These are phyloP conservation scores for Ustilago cynodontis DNA, from an alignment of 1,284 basidiomycete species.

Conservation along the genomic window DNA sequence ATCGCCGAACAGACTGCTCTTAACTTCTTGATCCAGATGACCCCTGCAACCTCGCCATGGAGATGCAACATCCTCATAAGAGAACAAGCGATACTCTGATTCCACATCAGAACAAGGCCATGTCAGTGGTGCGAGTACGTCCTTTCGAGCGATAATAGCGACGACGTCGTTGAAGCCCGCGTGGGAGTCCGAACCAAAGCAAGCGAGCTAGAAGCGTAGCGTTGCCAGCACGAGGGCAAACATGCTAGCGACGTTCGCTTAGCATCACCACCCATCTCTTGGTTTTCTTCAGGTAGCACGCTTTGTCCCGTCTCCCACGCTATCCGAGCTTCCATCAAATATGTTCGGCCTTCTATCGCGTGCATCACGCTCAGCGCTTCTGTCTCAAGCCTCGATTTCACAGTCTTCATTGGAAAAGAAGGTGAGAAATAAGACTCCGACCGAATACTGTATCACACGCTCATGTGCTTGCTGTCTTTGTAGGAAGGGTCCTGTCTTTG, in stretches of 20 bases:
- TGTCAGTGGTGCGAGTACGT: background rate
- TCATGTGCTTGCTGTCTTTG: background rate
- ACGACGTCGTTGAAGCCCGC: background rate
- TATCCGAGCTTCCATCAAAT: conserved; percentile 9
- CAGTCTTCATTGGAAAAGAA: background rate
- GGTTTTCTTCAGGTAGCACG: background rate
- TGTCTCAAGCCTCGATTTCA: no score
- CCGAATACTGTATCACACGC: background rate
- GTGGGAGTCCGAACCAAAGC: background rate
- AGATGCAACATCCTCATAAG: background rate
- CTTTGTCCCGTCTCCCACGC: background rate
- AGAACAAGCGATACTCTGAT: background rate
- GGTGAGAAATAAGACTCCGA: conserved; percentile 1
- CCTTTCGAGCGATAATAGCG: background rate
- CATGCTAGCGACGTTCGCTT: conserved; percentile 3
- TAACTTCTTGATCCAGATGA: background rate
- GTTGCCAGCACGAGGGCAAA: background rate
- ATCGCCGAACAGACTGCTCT: background rate
- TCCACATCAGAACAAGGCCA: background rate
- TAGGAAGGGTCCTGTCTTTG: no score
- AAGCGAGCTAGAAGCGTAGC: background rate
- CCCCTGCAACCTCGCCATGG: background rate
- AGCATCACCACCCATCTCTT: background rate
- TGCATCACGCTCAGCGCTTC: background rate
- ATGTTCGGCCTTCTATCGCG: background rate